A percentile compares a stretch with the other conserved stretches of the same genome.
phyloP scores from a whole-genome alignment of 2,329 filamentous ascomycete genomes.

The Clonostachys byssicola region DNA sequence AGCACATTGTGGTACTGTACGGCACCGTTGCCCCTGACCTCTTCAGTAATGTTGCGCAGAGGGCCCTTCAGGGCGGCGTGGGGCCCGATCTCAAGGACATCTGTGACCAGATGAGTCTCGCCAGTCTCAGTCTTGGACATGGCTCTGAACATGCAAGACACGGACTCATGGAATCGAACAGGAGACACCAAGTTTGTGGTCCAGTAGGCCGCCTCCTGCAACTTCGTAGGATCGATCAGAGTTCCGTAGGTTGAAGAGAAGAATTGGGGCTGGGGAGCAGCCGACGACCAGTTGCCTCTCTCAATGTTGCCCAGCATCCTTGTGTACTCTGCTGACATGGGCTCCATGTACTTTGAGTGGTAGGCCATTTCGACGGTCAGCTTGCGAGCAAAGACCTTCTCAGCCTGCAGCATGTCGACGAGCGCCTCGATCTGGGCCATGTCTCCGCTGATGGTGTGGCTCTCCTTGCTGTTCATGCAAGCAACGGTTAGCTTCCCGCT shows the following conservation, averaged over 20 bases:
- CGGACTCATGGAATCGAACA: slow-evolving; percentile 7
- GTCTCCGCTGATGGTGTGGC: slow-evolving; percentile 22
- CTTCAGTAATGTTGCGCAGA: slow-evolving; percentile 5
- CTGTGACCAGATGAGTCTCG: no score
- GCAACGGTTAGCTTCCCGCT: slow-evolving; percentile 13
- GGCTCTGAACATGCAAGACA: neutral
- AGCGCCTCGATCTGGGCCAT: slow-evolving; percentile 11
- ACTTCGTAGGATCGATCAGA: neutral
- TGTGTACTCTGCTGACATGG: slow-evolving; percentile 11
- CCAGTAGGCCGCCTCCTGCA: slow-evolving; percentile 10
- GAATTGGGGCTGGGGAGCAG: neutral
- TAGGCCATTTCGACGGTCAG: slow-evolving; percentile 10
- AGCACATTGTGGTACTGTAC: neutral
- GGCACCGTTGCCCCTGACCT: slow-evolving; percentile 30
- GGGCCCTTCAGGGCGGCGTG: slow-evolving; percentile 6
- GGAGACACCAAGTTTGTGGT: slow-evolving; percentile 13
- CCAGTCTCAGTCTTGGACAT: neutral
- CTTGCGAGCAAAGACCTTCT: slow-evolving; percentile 10
- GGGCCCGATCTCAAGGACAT: slow-evolving; percentile 11
- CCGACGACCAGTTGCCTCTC: neutral
- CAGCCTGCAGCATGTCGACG: slow-evolving; percentile 1
- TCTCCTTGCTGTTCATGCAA: slow-evolving; percentile 20
- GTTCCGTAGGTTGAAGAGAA: slow-evolving; percentile 1
- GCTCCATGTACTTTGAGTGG: slow-evolving; percentile 19
- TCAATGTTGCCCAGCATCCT: neutral